A percentile compares a stretch with the other conserved stretches of the same genome.
Conservation (phyloP, 139 green algal genomes). For the Nannochloris sp. region DNA sequence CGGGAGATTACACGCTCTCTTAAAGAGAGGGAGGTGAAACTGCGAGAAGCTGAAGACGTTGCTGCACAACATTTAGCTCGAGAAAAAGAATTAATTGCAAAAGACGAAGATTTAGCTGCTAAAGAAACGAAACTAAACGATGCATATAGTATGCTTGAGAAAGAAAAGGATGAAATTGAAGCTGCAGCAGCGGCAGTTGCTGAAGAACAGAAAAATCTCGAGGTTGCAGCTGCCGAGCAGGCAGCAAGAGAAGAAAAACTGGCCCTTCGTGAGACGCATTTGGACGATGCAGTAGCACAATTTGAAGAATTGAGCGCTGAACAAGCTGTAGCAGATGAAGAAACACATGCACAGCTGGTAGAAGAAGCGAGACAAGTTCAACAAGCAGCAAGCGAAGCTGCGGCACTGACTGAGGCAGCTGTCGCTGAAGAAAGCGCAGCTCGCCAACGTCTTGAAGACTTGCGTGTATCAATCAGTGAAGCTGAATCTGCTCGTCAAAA, state of each 20-base stretch:
- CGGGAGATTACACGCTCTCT: conserved; percentile 26
- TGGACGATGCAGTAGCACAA: conserved; percentile 13
- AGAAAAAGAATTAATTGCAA: conserved; percentile 14
- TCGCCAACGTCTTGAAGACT: conserved; percentile 1
- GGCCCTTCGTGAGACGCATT: conserved; percentile 3
- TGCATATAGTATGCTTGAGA: background rate
- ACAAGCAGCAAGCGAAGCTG: conserved; percentile 5
- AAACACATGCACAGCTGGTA: background rate
- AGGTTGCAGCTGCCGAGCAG: background rate
- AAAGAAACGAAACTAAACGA: background rate
- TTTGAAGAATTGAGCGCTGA: conserved; percentile 11
- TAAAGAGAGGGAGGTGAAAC: conserved; percentile 26
- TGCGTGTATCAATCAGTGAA: conserved; percentile 9
- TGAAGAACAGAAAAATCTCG: background rate
- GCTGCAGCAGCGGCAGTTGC: background rate
- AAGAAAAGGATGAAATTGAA: background rate
- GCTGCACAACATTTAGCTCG: conserved; percentile 6
- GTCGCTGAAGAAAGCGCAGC: conserved; percentile 23
- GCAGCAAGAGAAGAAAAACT: conserved; percentile 17
- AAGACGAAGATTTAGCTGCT: conserved; percentile 15
- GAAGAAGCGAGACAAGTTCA: conserved; percentile 24
- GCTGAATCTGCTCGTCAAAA: conserved; percentile 22
- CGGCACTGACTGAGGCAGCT: conserved; percentile 7
- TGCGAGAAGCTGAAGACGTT: conserved; percentile 11
- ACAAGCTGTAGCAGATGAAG: conserved; percentile 16